Conservation (phyloP, 2,329 filamentous ascomycete species). For the Aspergillus sp. region DNA sequence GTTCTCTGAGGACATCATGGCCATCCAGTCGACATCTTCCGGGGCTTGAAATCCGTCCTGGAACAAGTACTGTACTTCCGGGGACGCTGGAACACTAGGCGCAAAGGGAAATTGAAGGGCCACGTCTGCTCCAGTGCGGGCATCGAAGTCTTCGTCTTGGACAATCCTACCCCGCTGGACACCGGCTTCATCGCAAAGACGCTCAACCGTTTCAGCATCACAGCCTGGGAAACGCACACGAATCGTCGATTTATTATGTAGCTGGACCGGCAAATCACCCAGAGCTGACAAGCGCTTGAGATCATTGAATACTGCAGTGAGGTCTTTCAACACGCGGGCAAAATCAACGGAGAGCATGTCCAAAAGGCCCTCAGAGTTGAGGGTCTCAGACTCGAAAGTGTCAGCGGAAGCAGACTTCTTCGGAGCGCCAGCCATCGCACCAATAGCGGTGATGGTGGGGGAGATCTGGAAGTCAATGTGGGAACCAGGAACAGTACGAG, state of each 20-base stretch:
- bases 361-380: conserved; percentile 76
- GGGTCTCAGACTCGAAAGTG: conserved; percentile 46
- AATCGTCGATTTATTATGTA: conserved; percentile 59
- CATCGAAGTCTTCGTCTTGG: conserved; percentile 70
- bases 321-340: conserved; percentile 72
- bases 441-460: conserved; percentile 83
- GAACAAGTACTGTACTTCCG: conserved; percentile 37
- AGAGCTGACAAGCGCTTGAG: conserved; percentile 66
- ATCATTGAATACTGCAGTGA: conserved; percentile 71
- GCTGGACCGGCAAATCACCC: conserved; percentile 73
- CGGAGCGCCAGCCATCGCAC: conserved; percentile 48
- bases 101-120: conserved; percentile 83
- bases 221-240: conserved; percentile 87
- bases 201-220: conserved; percentile 71
- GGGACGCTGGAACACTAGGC: conserved; percentile 47
- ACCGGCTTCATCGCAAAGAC: conserved; percentile 78
- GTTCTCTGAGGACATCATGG: conserved; percentile 45
- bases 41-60: conserved; percentile 30
- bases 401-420: conserved; percentile 18
- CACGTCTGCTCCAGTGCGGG: conserved; percentile 58
- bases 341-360: conserved; percentile 84
- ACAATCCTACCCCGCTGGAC: conserved; percentile 68
- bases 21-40: conserved; percentile 47
- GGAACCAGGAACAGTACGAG: conserved; percentile 56
- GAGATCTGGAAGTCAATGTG: conserved; percentile 82